Evolutionary conservation across 2,329 filamentous ascomycete genomes (phyloP).

Genomic region (Tetracladium maxilliforme): DNA sequence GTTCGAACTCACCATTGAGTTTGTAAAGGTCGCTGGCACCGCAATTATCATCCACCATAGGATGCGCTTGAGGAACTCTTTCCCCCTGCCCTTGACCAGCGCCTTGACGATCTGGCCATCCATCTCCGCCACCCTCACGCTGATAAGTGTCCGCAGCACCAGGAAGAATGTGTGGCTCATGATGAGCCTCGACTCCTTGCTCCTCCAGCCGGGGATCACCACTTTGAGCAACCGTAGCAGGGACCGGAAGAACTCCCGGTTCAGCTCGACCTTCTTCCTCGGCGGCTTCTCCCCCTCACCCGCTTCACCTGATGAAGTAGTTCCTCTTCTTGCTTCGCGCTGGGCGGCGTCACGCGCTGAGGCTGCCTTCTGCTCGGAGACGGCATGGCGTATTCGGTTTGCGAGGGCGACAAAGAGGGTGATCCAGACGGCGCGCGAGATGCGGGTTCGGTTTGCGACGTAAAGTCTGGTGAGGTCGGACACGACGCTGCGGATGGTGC

Average conservation of each 20-base stretch:
- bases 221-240: conserved; percentile 68
- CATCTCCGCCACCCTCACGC: conserved; percentile 89
- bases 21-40: conserved; percentile 91
- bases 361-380: conserved; percentile 84
- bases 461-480: conserved; percentile 58
- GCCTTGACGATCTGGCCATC: conserved; percentile 88
- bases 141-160: conserved; percentile 80
- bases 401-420: conserved; percentile 66
- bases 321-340: conserved; percentile 31
- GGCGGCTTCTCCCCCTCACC: conserved; percentile 17
- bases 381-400: conserved; percentile 80
- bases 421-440: conserved; percentile 73
- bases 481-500: conserved; percentile 49
- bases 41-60: conserved; percentile 99
- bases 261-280: conserved; percentile 78
- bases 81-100: conserved; percentile 79
- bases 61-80: conserved; percentile 75
- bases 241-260: conserved; percentile 61
- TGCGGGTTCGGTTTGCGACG: conserved; percentile 62
- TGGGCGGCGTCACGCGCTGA: conserved; percentile 51
- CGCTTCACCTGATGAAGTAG: conserved; percentile 23
- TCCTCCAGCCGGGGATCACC: conserved; percentile 79
- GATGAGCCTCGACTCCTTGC: conserved; percentile 74
- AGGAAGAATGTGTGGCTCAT: conserved; percentile 89
- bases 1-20: conserved; percentile 70